Evolutionary conservation across 441 rosid species (phyloP), one percentile per base, ranked within the genome.

Genomic region (Bocquillonia castaneifolia): DNA sequence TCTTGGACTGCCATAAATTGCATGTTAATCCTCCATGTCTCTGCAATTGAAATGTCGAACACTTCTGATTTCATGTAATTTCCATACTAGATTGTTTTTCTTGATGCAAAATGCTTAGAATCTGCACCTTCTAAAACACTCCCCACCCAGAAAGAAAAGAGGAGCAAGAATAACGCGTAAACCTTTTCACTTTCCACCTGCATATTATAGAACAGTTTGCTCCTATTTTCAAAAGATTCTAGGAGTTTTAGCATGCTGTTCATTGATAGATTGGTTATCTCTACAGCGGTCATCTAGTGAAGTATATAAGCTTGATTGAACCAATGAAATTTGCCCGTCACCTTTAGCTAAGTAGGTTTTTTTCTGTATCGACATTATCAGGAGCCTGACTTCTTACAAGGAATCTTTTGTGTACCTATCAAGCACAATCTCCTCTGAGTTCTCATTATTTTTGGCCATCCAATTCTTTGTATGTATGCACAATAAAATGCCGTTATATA

Each of bases 31-130:
- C 45, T 63, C 48, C 34, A 42, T 14, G 3, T 57, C 60, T 50
- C 26, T 66, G 29, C 25, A 32, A 9, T 2, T 37, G 47, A 42
- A 23, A 25, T 51, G 36, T 14, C 1, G 23, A 1, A n/a, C 23
- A 15, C 56, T 10, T 14, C 29, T 17, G 39, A 45, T 42, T 17
- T 29, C 25, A 48, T 40, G n/a, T 42, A 26, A 51, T 51, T 36
- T 50, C 22, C 45, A 44, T 37, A 7, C 32, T 66, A 7, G 56
- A 69, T 53, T 66, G 18, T 48, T 58, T 26, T 28, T 53, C 34
- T 40, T 25, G 59, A 25, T 31, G 3, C 51, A 50, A 25, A 51
- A 26, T 20, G 60, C 22, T 37, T 36, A 47, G 39, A 36, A 36
- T 36, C 4, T 36, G 10, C 4, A 36, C 40, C 40, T 36, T 4